Evolutionary conservation across 176 grass and related monocot genomes (phyloP), one percentile per base, ranked within the genome.

Genomic region (Phragmites australis): DNA sequence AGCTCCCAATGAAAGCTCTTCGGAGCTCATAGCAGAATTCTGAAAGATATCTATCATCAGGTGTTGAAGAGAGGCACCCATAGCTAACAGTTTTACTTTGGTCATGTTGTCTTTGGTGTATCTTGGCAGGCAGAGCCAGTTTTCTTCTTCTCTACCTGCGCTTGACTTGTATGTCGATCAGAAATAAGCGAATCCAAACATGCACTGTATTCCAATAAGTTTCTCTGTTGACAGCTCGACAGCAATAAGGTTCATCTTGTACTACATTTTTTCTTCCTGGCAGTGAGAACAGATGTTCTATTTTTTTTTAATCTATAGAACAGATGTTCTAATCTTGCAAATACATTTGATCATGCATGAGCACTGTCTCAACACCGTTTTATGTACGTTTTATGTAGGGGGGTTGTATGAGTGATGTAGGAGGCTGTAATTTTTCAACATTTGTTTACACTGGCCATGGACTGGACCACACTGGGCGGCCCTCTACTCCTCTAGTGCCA

Each of bases 71-170:
- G 5, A 17, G 27, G 27, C 3, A 14, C 37, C 7, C 1, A 19
- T 16, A 81, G 70, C 30, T 27, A 49, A 68, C 53, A 51, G 60
- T 81, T 40, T 50, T 8, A 47, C 25, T 61, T 17, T 68, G 51
- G 18, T 15, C 18, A 10, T 50, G 50, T 41, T n/a, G n/a, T 49
- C 21, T 49, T 4, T 48, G 7, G 0, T 75, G 5, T 76, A 7
- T 52, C 31, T n/a, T n/a, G n/a, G n/a, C 41, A n/a, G 57, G 32
- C 37, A 34, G 17, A 47, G 26, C 7, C 27, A 27, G 13, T 68
- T 81, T 87, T 51, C n/a, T 37, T 84, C n/a, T 23, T 43, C 41
- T 44, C 71, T 77, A 23, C 18, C 70, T n/a, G 71, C 16, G 9
- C 69, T 46, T 68, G 6, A 8, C 16, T 50, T 76, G 22, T 76